These are phyloP conservation scores for Calonectria pauciramosa DNA, from an alignment of 2,329 filamentous ascomycete genomes.

Conservation along the genomic window DNA sequence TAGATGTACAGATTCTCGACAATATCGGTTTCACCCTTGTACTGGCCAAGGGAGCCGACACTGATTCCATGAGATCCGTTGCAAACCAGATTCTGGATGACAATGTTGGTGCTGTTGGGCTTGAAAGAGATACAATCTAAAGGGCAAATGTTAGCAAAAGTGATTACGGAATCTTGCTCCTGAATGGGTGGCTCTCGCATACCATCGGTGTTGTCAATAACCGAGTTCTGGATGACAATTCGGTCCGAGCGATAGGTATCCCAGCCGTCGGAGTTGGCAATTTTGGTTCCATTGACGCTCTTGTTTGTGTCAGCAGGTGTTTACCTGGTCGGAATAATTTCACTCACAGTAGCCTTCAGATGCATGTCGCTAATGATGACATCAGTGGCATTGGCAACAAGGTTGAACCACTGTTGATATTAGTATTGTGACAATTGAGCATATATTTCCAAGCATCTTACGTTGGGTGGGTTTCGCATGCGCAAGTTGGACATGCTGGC, in stretches of 20 bases:
- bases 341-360: constrained; percentile 64
- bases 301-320: constrained; percentile 1
- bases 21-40: constrained; percentile 73
- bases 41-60: constrained; percentile 80
- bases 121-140: constrained; percentile 80
- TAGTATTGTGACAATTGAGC: not conserved
- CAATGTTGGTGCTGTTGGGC: constrained; percentile 77
- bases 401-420: constrained; percentile 58
- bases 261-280: constrained; percentile 74
- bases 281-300: constrained; percentile 41
- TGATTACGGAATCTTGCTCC: too few species aligned
- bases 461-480: constrained; percentile 67
- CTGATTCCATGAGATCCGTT: constrained; percentile 80
- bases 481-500: constrained; percentile 72
- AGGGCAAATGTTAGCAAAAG: not conserved
- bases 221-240: constrained; percentile 77
- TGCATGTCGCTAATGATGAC: constrained; percentile 74
- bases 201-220: constrained; percentile 52
- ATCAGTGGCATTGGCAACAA: constrained; percentile 75
- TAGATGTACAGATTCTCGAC: constrained; percentile 78
- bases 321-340: rapidly evolving
- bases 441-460: not conserved
- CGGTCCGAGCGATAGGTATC: constrained; percentile 73
- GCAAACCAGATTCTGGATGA: constrained; percentile 77
- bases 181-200: not conserved